Evolutionary conservation across 805 yeast species (phyloP), one percentile per base, ranked within the genome.

Genomic region (Metschnikowia dekortorum): DNA sequence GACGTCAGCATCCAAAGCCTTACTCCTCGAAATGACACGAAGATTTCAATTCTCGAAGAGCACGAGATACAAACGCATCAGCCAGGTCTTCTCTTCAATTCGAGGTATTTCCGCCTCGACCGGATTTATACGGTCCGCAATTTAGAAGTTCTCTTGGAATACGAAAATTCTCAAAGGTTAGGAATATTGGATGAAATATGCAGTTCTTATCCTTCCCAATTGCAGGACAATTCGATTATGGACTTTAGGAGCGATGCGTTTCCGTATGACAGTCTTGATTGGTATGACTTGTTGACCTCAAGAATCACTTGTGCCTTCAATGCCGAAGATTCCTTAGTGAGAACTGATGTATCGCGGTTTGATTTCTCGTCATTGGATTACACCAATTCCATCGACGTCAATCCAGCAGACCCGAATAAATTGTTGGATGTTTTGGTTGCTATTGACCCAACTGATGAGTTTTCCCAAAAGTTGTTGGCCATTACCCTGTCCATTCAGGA

Each of bases 391-490:
- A 51, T 71, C 32, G 63, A 58, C 34, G 48, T 70, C 10, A 40
- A 53, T 0, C 60, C 57, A 8, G 53, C 57, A 53, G 56, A 54
- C 8, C 3, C 38, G 6, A 49, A 61, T 2, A 73, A 77, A 32
- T 64, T 67, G 14, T 62, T 89, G 18, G 85, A 85, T 53, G 60
- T 90, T 4, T 65, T 80, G 4, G 69, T 87, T 0, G 66, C 87
- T 1, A 60, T 88, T 37, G 90, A 94, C 62, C 97, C 98, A 1
- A 65, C 82, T 1, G 78, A 80, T 51, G 91, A 86, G 56, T 59
- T 69, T 13, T 78, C 95, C 0, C 98, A 89, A 59, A 80, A 78
- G 44, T 59, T 82, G 8, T 57, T 85, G 0, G 69, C 85, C 0
- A 62, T 86, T 14, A 61, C 67, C 3, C 57, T 63, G 3, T 56